These are phyloP conservation scores for Chloris gayana DNA, from an alignment of 176 grass and related monocot species.

Conservation along the genomic window DNA sequence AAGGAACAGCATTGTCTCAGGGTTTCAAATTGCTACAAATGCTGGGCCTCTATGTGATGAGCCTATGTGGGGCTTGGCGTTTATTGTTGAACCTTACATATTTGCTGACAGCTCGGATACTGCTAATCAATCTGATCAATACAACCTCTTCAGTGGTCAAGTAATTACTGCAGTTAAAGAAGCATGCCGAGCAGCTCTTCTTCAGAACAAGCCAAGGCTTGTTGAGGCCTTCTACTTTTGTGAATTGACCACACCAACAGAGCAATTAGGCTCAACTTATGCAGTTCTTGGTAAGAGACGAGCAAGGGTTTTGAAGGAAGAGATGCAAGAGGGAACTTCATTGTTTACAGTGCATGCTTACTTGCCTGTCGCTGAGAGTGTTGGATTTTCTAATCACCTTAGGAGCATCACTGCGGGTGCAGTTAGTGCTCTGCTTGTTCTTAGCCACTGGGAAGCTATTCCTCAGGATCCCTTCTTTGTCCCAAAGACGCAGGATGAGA, in stretches of 20 bases:
- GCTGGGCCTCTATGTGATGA: conserved; percentile 91
- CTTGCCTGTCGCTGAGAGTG: conserved; percentile 77
- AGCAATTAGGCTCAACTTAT: conserved; percentile 70
- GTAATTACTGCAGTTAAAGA: conserved; percentile 89
- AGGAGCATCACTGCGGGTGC: conserved; percentile 69
- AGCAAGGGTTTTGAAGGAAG: conserved; percentile 79
- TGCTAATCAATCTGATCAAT: conserved; percentile 66
- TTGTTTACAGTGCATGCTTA: conserved; percentile 82
- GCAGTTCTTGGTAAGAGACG: conserved; percentile 71
- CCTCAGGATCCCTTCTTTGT: conserved; percentile 81
- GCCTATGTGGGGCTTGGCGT: conserved; percentile 86
- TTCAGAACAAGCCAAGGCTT: conserved; percentile 90
- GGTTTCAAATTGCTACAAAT: conserved; percentile 83
- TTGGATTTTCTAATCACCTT: conserved; percentile 78
- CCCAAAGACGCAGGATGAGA: conserved; percentile 82
- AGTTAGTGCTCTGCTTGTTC: conserved; percentile 74
- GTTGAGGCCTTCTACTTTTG: conserved; percentile 90
- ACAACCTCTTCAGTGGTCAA: conserved; percentile 80
- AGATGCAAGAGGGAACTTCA: conserved; percentile 86
- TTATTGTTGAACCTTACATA: conserved; percentile 78
- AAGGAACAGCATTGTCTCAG: conserved; percentile 76
- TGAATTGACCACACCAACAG: conserved; percentile 71
- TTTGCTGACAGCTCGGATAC: conserved; percentile 55
- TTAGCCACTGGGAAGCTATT: conserved; percentile 87
- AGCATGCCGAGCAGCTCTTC: conserved; percentile 74